Base-by-base conservation (phyloP, 1,139 yeast species). In the Protomyces macrosporus region DNA sequence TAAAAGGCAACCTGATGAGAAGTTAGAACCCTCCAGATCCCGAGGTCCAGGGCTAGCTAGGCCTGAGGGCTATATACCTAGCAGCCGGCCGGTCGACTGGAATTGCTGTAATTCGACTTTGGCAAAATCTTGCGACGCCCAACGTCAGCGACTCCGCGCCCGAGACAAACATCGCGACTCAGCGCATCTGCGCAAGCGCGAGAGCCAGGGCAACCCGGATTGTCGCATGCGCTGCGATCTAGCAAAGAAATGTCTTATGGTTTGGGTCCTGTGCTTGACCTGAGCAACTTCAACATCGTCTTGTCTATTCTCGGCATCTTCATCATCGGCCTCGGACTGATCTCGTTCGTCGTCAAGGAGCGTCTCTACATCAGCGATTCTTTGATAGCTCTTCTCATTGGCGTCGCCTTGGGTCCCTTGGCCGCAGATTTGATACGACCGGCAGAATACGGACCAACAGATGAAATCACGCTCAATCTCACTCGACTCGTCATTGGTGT, bases 401-500 rank as follows among this genome's bases (percentile, higher is more conserved):
- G 76, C 5, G 57, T 71, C 10, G 65, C 72, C 5, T 34, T 61
- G 4, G 61, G 65, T 32, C 65, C 65, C 6, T 33, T 51, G 7
- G 67, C 68, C 34, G 70, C 71, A 2, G 64, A 65, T 52, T 71
- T 74, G 70, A 66, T 72, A 7, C 65, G 66, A 12, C 73, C 73
- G 6, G 64, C 58, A 1, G 65, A 66, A 5, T 71, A 68, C 59
- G 74, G 73, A 4, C 50, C 67, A 2, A 67, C 65, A 10, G 66
- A 67, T 37, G 64, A 53, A 6, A 48, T 48, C 9, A 75, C 79
- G 1, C 68, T 72, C 55, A 78, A 76, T 54, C 68, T 79, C 16
- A 70, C 80, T 4, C 67, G 81, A 48, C 68, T 79, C 6, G 77
- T 78, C 12, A 71, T 79, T 52, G 76, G 78, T 33, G 72, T 79